phyloP scores from a whole-genome alignment of 2,329 filamentous ascomycete species.

The Alternaria brassicicola region DNA sequence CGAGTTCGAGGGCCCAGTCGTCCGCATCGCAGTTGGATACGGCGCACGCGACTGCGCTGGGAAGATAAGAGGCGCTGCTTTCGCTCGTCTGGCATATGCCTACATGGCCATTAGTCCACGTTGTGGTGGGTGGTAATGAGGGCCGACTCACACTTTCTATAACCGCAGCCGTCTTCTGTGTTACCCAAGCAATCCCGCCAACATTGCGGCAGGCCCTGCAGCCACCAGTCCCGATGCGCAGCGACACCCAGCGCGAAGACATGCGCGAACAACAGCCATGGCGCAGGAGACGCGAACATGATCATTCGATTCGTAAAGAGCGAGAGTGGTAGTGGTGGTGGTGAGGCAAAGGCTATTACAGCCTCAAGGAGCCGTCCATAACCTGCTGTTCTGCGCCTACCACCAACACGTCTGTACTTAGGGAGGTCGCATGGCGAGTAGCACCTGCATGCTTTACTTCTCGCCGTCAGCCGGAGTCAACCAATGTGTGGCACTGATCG shows the following conservation, averaged over 20 bases:
- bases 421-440: background rate
- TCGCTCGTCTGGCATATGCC: constrained; percentile 36
- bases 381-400: background rate
- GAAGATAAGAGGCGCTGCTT: constrained; percentile 24
- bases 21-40: constrained; percentile 22
- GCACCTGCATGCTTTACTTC: background rate
- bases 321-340: background rate
- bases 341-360: background rate
- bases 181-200: constrained; percentile 27
- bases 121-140: background rate
- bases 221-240: constrained; percentile 24
- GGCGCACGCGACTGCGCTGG: constrained; percentile 28
- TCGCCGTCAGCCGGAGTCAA: constrained; percentile 3
- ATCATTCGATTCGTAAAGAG: background rate
- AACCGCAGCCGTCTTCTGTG: constrained; percentile 26
- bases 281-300: constrained; percentile 7
- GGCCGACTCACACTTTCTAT: constrained; percentile 23
- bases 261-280: constrained; percentile 5
- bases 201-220: constrained; percentile 26
- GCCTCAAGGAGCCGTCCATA: background rate
- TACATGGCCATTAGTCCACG: constrained; percentile 13
- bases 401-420: background rate
- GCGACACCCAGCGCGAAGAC: constrained; percentile 2
- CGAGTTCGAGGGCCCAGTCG: constrained; percentile 19
- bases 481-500: background rate